Conservation (phyloP, 2,329 filamentous ascomycete genomes). For the Bipolaris oryzae region DNA sequence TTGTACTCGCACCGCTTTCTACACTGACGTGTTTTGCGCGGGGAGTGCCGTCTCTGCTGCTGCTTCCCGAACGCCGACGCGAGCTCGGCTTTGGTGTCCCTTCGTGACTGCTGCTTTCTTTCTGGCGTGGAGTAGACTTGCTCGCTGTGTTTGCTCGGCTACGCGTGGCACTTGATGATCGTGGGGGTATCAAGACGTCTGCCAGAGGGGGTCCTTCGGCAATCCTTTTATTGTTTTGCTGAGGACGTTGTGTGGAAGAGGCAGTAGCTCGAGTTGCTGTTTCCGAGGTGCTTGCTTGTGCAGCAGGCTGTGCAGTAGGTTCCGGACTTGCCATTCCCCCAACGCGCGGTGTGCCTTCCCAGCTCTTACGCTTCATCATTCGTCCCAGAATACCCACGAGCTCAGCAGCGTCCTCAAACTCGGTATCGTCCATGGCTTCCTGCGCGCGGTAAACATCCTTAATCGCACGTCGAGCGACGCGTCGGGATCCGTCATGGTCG, state of each 20-base stretch:
- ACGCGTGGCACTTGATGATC: conserved; percentile 25
- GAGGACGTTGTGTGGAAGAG: conserved; percentile 28
- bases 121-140: conserved; percentile 31
- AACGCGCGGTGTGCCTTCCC: conserved; percentile 46
- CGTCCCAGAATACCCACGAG: conserved; percentile 83
- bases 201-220: conserved; percentile 36
- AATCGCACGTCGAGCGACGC: conserved; percentile 80
- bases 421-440: conserved; percentile 93
- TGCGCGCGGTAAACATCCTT: conserved; percentile 88
- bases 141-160: conserved; percentile 40
- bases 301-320: conserved; percentile 22
- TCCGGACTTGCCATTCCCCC: conserved; percentile 41
- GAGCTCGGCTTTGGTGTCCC: conserved; percentile 34
- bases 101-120: conserved; percentile 30
- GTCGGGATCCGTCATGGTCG: conserved; percentile 76
- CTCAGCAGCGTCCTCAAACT: conserved; percentile 90
- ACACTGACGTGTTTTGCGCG: conserved; percentile 37
- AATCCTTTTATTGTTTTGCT: conserved; percentile 31
- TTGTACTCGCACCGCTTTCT: conserved; percentile 42
- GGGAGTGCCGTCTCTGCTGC: conserved; percentile 43
- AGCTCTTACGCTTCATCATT: conserved; percentile 75
- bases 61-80: conserved; percentile 32
- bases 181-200: conserved; percentile 26
- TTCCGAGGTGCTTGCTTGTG: conserved; percentile 19
- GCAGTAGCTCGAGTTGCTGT: conserved; percentile 14